Evolutionary conservation across 768 basidiomycete genomes (phyloP).

Genomic region (Ramaria sp.): DNA sequence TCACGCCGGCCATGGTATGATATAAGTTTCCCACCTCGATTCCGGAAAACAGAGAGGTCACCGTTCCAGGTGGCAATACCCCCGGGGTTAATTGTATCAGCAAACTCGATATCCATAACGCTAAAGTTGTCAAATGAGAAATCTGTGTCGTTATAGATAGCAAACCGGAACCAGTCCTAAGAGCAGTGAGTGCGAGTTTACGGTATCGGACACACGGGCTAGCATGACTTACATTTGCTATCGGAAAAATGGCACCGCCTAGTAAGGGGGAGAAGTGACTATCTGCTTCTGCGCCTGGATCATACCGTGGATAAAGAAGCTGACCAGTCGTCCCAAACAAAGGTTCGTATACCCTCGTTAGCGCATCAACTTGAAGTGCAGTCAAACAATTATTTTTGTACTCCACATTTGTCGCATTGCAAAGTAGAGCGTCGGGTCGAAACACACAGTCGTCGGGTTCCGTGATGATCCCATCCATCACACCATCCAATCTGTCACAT

Average conservation of each 20-base stretch:
- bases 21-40: conserved; percentile 18
- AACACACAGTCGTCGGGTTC: conserved; percentile 20
- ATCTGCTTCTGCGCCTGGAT: conserved; percentile 19
- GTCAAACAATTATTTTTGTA: conserved; percentile 16
- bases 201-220: neutral
- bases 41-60: conserved; percentile 14
- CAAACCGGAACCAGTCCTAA: neutral
- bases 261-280: neutral
- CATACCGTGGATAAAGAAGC: conserved; percentile 18
- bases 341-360: conserved; percentile 18
- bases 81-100: conserved; percentile 15
- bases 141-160: conserved; percentile 14
- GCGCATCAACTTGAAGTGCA: conserved; percentile 17
- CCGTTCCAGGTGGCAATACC: conserved; percentile 11
- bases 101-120: conserved; percentile 10
- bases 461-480: conserved; percentile 20
- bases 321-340: conserved; percentile 19
- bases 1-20: conserved; percentile 16
- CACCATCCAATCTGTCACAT: conserved; percentile 23
- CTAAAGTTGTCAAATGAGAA: conserved; percentile 14
- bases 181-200: conserved; percentile 6
- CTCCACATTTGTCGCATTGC: conserved; percentile 4
- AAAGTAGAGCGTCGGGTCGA: conserved; percentile 20
- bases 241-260: neutral
- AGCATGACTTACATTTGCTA: conserved; percentile 6